phyloP scores from a whole-genome alignment of 2,329 filamentous ascomycete genomes.

The Trichophaea hybrida region DNA sequence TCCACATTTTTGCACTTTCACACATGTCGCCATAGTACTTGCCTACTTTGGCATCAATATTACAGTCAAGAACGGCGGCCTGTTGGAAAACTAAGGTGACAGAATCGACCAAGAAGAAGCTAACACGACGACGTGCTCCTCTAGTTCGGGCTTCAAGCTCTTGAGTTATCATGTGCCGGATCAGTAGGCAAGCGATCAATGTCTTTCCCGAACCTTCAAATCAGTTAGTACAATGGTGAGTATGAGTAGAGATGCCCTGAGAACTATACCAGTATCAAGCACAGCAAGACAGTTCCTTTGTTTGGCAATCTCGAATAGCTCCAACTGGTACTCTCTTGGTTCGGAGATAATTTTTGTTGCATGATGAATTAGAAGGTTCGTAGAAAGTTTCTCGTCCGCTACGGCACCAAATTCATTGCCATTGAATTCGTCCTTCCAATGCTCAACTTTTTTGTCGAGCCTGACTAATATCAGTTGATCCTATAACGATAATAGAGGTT shows the following conservation, averaged over 20 bases:
- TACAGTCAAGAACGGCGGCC: slow-evolving; percentile 62
- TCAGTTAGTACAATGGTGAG: not conserved
- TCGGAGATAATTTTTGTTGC: slow-evolving; percentile 51
- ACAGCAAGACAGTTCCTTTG: slow-evolving; percentile 79
- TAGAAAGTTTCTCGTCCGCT: slow-evolving; percentile 38
- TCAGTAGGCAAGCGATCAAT: slow-evolving; percentile 76
- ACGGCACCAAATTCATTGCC: slow-evolving; percentile 28
- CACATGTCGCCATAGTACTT: slow-evolving; percentile 52
- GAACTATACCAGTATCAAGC: slow-evolving; percentile 58
- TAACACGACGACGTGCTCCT: slow-evolving; percentile 48
- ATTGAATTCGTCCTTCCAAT: slow-evolving; percentile 32
- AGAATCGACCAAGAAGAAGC: slow-evolving; percentile 84
- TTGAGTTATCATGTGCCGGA: slow-evolving; percentile 59
- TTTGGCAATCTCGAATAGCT: slow-evolving; percentile 81
- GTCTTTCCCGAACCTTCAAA: slow-evolving; percentile 80
- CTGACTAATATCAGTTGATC: slow-evolving; percentile 3
- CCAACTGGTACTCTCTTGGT: slow-evolving; percentile 79
- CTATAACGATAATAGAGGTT: not conserved
- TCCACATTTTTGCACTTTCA: slow-evolving; percentile 38
- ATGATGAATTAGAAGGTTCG: slow-evolving; percentile 13
- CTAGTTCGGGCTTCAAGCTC: slow-evolving; percentile 56
- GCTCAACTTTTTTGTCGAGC: slow-evolving; percentile 15
- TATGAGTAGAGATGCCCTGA: not conserved
- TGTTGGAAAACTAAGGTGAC: slow-evolving; percentile 87
- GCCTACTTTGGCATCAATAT: slow-evolving; percentile 61